Evolutionary conservation across 768 basidiomycete species (phyloP), one percentile per base, ranked within the genome.

Genomic region (Leucocoprinus birnbaumii): DNA sequence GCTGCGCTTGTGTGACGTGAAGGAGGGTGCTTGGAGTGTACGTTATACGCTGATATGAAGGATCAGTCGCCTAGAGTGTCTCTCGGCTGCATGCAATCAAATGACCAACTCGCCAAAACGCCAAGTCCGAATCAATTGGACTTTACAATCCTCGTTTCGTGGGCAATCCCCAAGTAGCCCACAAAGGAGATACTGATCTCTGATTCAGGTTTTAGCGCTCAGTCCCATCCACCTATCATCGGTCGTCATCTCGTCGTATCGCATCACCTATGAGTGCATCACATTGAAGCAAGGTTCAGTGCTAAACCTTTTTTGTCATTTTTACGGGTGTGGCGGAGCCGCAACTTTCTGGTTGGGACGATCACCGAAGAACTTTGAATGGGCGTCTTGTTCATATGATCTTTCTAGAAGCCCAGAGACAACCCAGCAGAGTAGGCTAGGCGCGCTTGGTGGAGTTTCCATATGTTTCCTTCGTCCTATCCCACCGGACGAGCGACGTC

Each of bases 41-140:
- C 51, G 42, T 51, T 34, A 42, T 44, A 49, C 34, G 40, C 14
- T 52, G 21, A 52, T 45, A 53, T 34, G 31, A 45, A 45, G 22
- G 18, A 38, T 38, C 38, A 25, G 26, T 35, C 21, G 9, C 22
- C 13, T 27, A 40, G 38, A 38, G 18, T 38, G 37, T 13, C 51
- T 35, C 41, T 43, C 51, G 51, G 51, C 21, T 31, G 51, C 51
- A 42, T 43, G 9, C 4, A 38, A 13, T 38, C 11, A 38, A n/a
- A 13, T 11, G 9, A 38, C 16, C 38, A 6, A 14, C 16, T n/a
- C 38, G n/a, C 38, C n/a, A 13, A 34, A 53, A 31, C 24, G 41
- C 26, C 52, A 47, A 9, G 8, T 9, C 27, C 25, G 22, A 18
- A 10, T 25, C 10, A 53, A 40, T 24, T 25, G 25, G 16, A 16